Evolutionary conservation across 768 basidiomycete genomes (phyloP).

Genomic region (Tylopilus felleus): DNA sequence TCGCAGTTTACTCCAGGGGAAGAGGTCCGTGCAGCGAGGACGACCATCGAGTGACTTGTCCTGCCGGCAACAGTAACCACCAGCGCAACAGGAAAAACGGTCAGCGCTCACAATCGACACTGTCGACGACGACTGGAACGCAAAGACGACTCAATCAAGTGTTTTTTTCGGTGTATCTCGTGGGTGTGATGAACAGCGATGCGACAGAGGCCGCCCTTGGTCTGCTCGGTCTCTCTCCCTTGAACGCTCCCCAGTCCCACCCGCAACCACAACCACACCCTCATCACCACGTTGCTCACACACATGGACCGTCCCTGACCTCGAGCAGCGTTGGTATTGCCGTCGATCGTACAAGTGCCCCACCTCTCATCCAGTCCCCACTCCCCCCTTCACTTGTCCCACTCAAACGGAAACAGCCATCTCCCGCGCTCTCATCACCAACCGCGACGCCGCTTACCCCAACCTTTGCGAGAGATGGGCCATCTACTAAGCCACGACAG

Average conservation of each 20-base stretch:
- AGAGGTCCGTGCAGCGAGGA: constrained; percentile 5
- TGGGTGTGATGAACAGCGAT: constrained; percentile 46
- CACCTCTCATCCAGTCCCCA: constrained; percentile 20
- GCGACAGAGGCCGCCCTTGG: constrained; percentile 58
- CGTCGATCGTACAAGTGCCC: constrained; percentile 21
- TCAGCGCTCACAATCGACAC: constrained; percentile 14
- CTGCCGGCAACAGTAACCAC: constrained; percentile 1
- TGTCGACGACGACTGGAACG: constrained; percentile 6
- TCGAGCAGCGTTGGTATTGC: constrained; percentile 24
- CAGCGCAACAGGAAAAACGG: constrained; percentile 18
- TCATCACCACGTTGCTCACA: constrained; percentile 23
- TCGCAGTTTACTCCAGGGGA: background rate
- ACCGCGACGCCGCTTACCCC: constrained; percentile 9
- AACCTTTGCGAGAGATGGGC: constrained; percentile 1
- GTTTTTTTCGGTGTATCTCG: constrained; percentile 8
- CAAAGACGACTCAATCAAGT: constrained; percentile 2
- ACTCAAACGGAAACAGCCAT: constrained; percentile 40
- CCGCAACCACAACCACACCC: constrained; percentile 24
- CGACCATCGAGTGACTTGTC: constrained; percentile 3
- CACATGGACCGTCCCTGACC: constrained; percentile 29
- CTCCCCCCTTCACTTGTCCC: constrained; percentile 34
- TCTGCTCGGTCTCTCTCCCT: constrained; percentile 48
- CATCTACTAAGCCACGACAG: constrained; percentile 15
- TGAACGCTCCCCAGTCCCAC: constrained; percentile 31
- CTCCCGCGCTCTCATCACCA: constrained; percentile 17